A percentile compares a stretch with the other conserved stretches of the same genome.
These are phyloP conservation scores for Pyrenula aspistea DNA, from an alignment of 495 filamentous ascomycete genomes.

Conservation along the genomic window DNA sequence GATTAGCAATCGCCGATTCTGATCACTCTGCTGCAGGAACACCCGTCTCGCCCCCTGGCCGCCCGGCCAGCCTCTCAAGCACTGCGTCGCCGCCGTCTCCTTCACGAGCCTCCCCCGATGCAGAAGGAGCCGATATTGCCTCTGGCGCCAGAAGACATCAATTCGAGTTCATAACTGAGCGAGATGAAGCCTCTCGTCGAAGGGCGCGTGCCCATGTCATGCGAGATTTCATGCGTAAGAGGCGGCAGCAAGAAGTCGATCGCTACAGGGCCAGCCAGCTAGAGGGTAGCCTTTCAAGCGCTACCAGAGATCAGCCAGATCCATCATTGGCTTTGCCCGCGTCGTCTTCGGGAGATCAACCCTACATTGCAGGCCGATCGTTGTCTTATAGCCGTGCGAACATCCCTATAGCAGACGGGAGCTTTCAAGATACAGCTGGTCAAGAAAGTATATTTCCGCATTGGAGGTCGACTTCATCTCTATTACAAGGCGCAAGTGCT, in stretches of 20 bases:
- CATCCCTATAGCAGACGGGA: not conserved
- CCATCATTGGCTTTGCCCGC: not conserved
- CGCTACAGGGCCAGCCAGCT: not conserved
- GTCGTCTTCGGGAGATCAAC: not conserved
- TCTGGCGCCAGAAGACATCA: not conserved
- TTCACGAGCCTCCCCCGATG: not conserved
- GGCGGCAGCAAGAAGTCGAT: not conserved
- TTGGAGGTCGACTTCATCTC: not conserved
- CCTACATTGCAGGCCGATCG: not conserved
- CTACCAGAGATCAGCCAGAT: not conserved
- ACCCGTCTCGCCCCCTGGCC: not conserved
- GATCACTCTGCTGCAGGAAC: not conserved
- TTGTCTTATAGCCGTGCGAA: not conserved
- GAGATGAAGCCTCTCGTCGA: not conserved
- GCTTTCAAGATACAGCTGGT: not conserved
- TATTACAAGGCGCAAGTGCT: not conserved
- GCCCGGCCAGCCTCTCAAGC: too few species aligned
- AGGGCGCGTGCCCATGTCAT: not conserved
- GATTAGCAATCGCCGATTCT: not conserved
- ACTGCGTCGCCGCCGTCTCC: not conserved
- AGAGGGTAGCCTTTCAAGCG: not conserved
- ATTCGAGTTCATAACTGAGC: not conserved
- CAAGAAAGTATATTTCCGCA: not conserved
- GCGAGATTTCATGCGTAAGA: not conserved
- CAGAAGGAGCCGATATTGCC: not conserved